Evolutionary conservation across 768 basidiomycete genomes (phyloP).

Genomic region (Podaxis sp.): DNA sequence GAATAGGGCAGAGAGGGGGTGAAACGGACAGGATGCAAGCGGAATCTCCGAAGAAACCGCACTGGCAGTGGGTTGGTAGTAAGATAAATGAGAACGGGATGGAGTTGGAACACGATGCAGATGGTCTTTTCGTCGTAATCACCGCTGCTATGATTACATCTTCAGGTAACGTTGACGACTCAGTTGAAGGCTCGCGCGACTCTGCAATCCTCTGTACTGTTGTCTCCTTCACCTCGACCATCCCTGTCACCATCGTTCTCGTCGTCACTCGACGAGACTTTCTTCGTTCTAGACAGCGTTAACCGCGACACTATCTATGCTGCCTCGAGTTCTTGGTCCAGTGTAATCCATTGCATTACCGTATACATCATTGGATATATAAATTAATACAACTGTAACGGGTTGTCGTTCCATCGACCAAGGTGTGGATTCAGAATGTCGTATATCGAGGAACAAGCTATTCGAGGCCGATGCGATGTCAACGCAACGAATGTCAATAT

Average conservation of each 20-base stretch:
- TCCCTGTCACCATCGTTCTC: constrained; percentile 17
- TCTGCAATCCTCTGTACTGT: constrained; percentile 11
- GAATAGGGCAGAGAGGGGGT: constrained; percentile 25
- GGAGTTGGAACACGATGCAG: constrained; percentile 18
- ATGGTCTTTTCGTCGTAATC: constrained; percentile 3
- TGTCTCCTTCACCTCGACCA: constrained; percentile 16
- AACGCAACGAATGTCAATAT: too few species aligned
- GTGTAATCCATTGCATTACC: too few species aligned
- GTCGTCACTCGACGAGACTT: not conserved
- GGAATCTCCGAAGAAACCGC: constrained; percentile 9
- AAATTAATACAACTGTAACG: too few species aligned
- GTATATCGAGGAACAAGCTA: too few species aligned
- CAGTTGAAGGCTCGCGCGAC: constrained; percentile 12
- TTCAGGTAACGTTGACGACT: not conserved
- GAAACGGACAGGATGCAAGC: constrained; percentile 21
- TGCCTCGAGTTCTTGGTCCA: too few species aligned
- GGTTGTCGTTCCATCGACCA: too few species aligned
- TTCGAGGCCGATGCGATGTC: too few species aligned
- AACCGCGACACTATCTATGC: too few species aligned
- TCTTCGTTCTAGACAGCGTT: not conserved
- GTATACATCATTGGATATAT: too few species aligned
- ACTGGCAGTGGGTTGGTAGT: constrained; percentile 18
- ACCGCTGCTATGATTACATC: not conserved
- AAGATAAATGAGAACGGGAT: constrained; percentile 29
- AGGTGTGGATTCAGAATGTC: too few species aligned